Percentiles rank a stretch among this genome's conserved stretches.
Conservation (phyloP, 805 yeast species). For the Kuraishia hungarica region DNA sequence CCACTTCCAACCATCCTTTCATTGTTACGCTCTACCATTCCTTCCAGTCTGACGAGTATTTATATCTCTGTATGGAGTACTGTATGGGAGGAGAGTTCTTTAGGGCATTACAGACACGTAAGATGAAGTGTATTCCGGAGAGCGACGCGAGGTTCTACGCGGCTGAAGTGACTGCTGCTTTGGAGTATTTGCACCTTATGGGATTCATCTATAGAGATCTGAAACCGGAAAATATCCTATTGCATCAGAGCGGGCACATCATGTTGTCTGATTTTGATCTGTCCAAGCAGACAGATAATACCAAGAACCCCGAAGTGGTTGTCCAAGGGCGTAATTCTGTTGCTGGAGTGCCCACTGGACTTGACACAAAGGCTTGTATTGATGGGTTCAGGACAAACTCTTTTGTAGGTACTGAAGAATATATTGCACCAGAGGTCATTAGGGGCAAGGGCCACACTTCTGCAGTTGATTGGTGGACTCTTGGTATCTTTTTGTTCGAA, state of each 20-base stretch:
- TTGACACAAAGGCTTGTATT: constrained; percentile 91
- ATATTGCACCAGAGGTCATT: constrained; percentile 97
- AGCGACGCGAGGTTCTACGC: constrained; percentile 90
- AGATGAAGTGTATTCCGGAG: constrained; percentile 77
- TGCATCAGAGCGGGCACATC: constrained; percentile 96
- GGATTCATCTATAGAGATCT: constrained; percentile 95
- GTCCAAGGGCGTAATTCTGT: constrained; percentile 19
- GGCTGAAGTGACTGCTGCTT: constrained; percentile 93
- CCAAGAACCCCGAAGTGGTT: constrained; percentile 68
- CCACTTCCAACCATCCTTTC: constrained; percentile 94
- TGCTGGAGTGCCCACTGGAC: constrained; percentile 40
- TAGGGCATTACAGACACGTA: constrained; percentile 88
- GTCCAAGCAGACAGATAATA: constrained; percentile 76
- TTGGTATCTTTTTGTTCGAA: constrained; percentile 87
- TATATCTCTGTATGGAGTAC: constrained; percentile 95
- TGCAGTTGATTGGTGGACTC: constrained; percentile 99
- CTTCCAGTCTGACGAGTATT: constrained; percentile 86
- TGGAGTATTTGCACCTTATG: constrained; percentile 92
- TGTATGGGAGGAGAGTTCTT: constrained; percentile 99
- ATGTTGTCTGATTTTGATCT: constrained; percentile 96
- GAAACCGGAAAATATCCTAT: constrained; percentile 89
- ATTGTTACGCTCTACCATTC: constrained; percentile 95
- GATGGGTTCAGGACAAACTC: constrained; percentile 96
- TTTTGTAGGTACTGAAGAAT: constrained; percentile 98
- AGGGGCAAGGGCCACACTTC: constrained; percentile 96